Conservation (phyloP, 306 rosid genomes). For the Abrus pulchellus region DNA sequence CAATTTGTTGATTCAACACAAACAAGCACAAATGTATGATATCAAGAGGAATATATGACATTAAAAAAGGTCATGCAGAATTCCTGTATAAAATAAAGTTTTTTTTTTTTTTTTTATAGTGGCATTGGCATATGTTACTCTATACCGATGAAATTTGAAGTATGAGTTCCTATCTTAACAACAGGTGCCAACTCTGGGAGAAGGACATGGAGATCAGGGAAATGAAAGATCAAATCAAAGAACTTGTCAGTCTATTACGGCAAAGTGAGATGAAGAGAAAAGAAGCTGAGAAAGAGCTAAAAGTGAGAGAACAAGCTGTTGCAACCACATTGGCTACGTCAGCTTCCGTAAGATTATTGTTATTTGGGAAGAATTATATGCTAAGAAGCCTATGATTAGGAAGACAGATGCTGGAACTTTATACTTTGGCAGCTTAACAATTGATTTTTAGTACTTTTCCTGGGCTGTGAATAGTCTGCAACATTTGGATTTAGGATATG, state of each 20-base stretch:
- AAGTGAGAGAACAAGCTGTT: constrained; percentile 86
- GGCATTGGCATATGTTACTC: constrained; percentile 21
- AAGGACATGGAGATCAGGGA: constrained; percentile 91
- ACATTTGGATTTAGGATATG: constrained; percentile 35
- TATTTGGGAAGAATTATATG: constrained; percentile 35
- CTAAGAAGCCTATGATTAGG: constrained; percentile 5
- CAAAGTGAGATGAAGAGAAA: constrained; percentile 95
- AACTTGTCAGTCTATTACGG: constrained; percentile 89
- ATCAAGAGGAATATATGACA: neutral
- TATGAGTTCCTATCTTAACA: constrained; percentile 44
- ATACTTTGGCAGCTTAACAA: neutral
- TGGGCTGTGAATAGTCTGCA: constrained; percentile 23
- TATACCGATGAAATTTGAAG: constrained; percentile 43
- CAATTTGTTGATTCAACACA: constrained; percentile 29
- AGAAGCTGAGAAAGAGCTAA: constrained; percentile 94
- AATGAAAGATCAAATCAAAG: constrained; percentile 98
- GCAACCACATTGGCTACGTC: constrained; percentile 79
- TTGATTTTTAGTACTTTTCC: neutral
- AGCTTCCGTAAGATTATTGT: constrained; percentile 68
- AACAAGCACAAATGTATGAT: constrained; percentile 24
- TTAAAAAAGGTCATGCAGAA: constrained; percentile 36
- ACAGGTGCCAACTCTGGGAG: constrained; percentile 97
- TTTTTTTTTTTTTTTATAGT: neutral
- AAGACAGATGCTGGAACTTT: constrained; percentile 17
- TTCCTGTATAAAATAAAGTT: constrained; percentile 21